Base-by-base conservation (phyloP, 73 alveolate species). In the Uronychia setigera region DNA sequence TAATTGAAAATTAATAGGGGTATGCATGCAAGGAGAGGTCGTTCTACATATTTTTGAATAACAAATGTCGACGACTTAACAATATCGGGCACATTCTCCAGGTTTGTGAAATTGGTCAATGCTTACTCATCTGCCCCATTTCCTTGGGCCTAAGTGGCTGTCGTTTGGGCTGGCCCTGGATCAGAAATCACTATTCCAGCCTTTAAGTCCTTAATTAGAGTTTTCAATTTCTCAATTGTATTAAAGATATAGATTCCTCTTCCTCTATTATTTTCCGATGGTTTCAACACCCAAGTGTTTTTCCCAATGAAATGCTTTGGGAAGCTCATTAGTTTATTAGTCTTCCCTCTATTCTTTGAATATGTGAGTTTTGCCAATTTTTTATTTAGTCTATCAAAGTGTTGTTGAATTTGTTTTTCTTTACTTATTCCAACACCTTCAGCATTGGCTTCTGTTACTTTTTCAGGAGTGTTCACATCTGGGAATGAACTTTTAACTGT, bases 11-110 rank as follows among this genome's bases (percentile, higher is more conserved):
- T 46, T 46, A 46, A 46, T 11, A 46, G 19, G 67, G 67, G n/a
- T n/a, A n/a, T n/a, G n/a, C n/a, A n/a, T n/a, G n/a, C n/a, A n/a
- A 94, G 85, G 32, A 95, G 86, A 26, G 99, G 99, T 25, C 87
- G 85, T 82, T 96, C 99, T 0, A 96, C 82, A 82, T 96, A 96
- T 89, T 96, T 96, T 59, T 86, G 58, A 28, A 86, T 79, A 31
- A 86, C 87, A 46, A 86, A 86, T 1, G 29, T 33, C 28, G 57
- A 31, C 33, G 92, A 31, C 46, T 79, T 78, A 14, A 86, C 83
- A n/a, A 58, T 60, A 31, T 46, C 57, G 1, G 92, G 87, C 31
- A 86, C 83, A 30, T 59, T 79, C 32, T 78, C 92, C 0, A 78
- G 74, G 26, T 86, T 86, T 25, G 87, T 31, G 59, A 79, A 78